These are phyloP conservation scores for Fusarium multiceps DNA, from an alignment of 2,329 filamentous ascomycete species.

Conservation along the genomic window DNA sequence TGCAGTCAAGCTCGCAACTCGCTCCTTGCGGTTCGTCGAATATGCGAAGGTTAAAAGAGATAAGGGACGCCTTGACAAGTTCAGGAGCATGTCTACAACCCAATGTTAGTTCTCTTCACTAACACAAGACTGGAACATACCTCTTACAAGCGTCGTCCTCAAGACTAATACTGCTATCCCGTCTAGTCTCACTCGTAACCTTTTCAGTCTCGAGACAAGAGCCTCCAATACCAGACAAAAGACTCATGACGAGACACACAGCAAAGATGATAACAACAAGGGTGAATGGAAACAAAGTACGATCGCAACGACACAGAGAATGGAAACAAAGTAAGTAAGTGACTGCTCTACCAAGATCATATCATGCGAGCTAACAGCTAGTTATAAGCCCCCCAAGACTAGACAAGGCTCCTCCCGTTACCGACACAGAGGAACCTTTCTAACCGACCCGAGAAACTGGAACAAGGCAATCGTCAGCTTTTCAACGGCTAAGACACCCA, in stretches of 20 bases:
- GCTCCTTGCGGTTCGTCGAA: no score
- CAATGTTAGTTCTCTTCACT: no score
- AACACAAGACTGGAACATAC: conserved; percentile 12
- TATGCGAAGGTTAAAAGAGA: conserved; percentile 1
- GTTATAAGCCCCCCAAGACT: conserved; percentile 19
- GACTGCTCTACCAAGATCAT: background rate
- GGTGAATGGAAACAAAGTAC: background rate
- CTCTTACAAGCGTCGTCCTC: conserved; percentile 18
- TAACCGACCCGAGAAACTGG: conserved; percentile 23
- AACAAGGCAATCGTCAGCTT: conserved; percentile 10
- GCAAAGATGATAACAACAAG: background rate
- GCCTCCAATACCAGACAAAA: conserved; percentile 35
- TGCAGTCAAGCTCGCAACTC: no score
- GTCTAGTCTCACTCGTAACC: background rate
- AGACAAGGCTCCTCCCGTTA: conserved; percentile 18
- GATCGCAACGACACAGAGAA: no score
- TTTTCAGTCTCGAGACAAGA: conserved; percentile 22
- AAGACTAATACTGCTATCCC: conserved; percentile 41
- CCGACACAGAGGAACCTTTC: conserved; percentile 31
- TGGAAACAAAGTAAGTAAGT: background rate
- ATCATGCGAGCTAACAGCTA: conserved; percentile 17
- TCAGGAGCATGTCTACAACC: background rate
- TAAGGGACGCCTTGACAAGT: background rate
- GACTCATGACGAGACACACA: conserved; percentile 22
- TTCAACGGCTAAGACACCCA: background rate